Conservation (phyloP, 208 protist species). For the Leishmania turanica region DNA sequence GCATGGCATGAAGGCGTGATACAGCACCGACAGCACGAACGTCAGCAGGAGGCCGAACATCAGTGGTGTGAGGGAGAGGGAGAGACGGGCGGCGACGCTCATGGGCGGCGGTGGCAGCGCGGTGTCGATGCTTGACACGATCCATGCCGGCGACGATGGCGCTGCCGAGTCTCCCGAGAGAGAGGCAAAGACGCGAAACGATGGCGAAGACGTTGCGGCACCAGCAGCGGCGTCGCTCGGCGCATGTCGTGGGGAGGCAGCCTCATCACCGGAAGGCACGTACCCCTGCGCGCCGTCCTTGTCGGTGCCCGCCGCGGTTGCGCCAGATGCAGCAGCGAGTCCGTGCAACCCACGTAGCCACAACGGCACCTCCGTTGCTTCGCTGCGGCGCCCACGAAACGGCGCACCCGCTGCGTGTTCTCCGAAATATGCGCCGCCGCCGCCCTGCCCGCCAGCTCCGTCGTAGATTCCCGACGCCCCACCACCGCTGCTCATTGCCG, state of each 20-base stretch:
- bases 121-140: neutral
- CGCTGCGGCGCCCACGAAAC: neutral
- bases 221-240: neutral
- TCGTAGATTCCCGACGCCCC: neutral
- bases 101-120: neutral
- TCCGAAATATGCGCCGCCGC: neutral
- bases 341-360: conserved; percentile 26
- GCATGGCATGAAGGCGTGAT: conserved; percentile 75
- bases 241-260: neutral
- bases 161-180: neutral
- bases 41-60: conserved; percentile 34
- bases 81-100: conserved; percentile 13
- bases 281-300: neutral
- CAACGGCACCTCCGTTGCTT: neutral
- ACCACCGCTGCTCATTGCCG: conserved; percentile 5
- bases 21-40: conserved; percentile 55
- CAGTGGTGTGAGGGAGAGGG: conserved; percentile 21
- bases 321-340: neutral
- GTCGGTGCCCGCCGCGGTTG: neutral
- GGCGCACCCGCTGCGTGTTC: neutral
- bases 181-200: neutral
- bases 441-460: neutral
- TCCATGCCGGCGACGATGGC: neutral
- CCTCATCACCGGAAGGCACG: neutral
- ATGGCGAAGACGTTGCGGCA: neutral